These are phyloP conservation scores for Aspergillus uvarum DNA, from an alignment of 2,329 filamentous ascomycete genomes.

Conservation along the genomic window DNA sequence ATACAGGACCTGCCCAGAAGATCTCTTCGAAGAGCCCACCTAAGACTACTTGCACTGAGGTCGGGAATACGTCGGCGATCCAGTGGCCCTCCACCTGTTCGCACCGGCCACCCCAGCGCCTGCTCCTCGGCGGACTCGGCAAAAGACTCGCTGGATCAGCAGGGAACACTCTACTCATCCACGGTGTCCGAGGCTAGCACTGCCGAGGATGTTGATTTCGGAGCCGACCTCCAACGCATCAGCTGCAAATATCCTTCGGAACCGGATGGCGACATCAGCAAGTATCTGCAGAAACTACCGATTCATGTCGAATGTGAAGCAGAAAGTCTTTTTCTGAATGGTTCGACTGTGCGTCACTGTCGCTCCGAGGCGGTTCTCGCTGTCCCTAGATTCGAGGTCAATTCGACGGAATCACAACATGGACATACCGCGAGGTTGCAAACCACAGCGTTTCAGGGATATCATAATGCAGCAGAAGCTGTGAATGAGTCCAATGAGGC, in stretches of 20 bases:
- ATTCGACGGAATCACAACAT: neutral
- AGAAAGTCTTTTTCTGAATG: neutral
- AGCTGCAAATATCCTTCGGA: slow-evolving; percentile 19
- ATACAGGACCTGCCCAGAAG: slow-evolving; percentile 28
- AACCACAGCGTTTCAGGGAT: neutral
- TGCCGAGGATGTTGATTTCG: slow-evolving; percentile 30
- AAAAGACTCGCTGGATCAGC: slow-evolving; percentile 19
- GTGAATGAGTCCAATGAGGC: neutral
- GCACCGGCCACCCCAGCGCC: neutral
- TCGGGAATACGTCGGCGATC: slow-evolving; percentile 27
- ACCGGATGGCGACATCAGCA: slow-evolving; percentile 7
- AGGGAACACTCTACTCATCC: slow-evolving; percentile 17
- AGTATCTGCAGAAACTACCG: slow-evolving; percentile 5
- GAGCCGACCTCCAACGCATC: slow-evolving; percentile 28
- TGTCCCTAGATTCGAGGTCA: neutral
- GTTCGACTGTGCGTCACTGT: neutral
- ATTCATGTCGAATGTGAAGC: slow-evolving; percentile 10
- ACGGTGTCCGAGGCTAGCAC: slow-evolving; percentile 31
- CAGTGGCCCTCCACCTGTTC: neutral
- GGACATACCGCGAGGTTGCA: neutral
- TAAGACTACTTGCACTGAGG: slow-evolving; percentile 31
- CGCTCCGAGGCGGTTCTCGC: neutral
- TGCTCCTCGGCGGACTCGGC: slow-evolving; percentile 22
- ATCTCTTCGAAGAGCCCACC: slow-evolving; percentile 34
- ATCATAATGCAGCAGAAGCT: neutral